These are phyloP conservation scores for Silene conica DNA, from an alignment of 148 eudicot species.

Conservation along the genomic window DNA sequence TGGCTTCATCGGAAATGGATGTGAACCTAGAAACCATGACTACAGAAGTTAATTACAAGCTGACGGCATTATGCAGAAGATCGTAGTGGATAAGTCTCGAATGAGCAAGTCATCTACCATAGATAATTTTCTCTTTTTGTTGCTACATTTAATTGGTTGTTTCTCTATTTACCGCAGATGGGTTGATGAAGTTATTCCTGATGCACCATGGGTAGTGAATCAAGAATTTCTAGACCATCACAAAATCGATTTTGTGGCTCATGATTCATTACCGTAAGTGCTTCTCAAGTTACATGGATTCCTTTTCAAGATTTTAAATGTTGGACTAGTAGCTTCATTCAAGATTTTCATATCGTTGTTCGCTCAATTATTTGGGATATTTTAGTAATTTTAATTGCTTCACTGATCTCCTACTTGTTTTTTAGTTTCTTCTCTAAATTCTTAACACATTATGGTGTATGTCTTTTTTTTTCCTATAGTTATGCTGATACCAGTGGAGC, in stretches of 20 bases:
- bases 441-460: neutral
- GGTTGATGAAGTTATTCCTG: conserved; percentile 84
- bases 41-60: neutral
- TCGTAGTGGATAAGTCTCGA: neutral
- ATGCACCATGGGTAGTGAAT: conserved; percentile 69
- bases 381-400: neutral
- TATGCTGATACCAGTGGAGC: conserved; percentile 80
- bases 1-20: neutral
- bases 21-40: neutral
- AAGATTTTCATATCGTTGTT: neutral
- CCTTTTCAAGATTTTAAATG: neutral
- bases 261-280: conserved; percentile 72
- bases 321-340: neutral
- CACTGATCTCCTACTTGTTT: neutral
- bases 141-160: neutral
- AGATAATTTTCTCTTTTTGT: neutral
- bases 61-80: neutral
- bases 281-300: neutral
- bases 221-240: conserved; percentile 64
- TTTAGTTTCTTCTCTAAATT: neutral
- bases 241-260: conserved; percentile 66
- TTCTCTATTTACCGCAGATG: conserved; percentile 37
- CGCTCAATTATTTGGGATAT: neutral
- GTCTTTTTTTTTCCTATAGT: conserved; percentile 27
- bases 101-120: neutral